Base-by-base conservation (phyloP, 345 rosid species). In the Pistacia integerrima region DNA sequence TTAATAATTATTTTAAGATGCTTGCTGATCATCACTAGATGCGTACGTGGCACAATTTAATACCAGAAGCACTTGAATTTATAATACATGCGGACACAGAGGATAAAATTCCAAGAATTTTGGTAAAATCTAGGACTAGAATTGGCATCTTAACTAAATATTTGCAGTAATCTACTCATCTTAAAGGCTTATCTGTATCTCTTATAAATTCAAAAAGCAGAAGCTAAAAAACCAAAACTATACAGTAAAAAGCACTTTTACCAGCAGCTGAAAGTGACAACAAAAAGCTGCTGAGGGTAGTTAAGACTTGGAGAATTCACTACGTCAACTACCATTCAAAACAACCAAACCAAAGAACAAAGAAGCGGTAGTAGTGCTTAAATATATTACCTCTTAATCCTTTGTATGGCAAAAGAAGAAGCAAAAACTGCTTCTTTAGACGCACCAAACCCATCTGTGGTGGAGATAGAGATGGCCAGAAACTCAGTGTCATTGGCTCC, bases 401-500 rank as follows among this genome's bases (percentile, higher is more conserved):
- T 20, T 54, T n/a, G 28, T n/a, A 79, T 77, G 80, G 80, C 65
- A 56, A 59, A 77, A 78, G 76, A 77, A 66, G 81, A 62, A 81
- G 83, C 79, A 62, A 79, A 76, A 60, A 71, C 68, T 61, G 72
- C 80, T 33, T 66, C 83, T 48, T 62, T 63, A 8, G 77, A 30
- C n/a, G 20, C 49, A 62, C 14, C 76, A 1, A 54, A 74, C 25
- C 71, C 71, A 54, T 54, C 54, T 55, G 18, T 6, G 65, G 80
- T 30, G 61, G 70, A 72, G 0, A 36, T 58, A 73, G 83, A 83
- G 74, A 82, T 83, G 87, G 88, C 57, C 28, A 80, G 75, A 41
- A 80, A 66, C 76, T 74, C 86, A 0, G 57, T 57, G 41, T 48
- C 85, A 46, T 79, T 69, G 30, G 67, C 93, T 33, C 80, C 79